Conservation (phyloP, 78 protist species). For the Emiliania huxleyi region DNA sequence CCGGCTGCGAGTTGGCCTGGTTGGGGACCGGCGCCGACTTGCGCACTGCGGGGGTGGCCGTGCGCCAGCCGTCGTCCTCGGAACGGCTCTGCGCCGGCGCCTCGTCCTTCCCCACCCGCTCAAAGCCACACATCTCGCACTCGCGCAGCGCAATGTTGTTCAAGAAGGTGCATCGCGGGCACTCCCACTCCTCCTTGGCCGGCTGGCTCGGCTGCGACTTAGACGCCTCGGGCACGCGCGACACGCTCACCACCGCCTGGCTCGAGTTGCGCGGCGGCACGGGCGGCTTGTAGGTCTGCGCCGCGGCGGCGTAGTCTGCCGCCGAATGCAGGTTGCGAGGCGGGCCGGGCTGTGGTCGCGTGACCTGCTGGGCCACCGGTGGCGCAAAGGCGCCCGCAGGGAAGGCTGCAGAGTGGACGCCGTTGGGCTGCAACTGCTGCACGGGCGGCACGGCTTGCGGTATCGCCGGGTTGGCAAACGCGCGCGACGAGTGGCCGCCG, state of each 20-base stretch:
- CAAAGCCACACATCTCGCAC: slow-evolving; percentile 26
- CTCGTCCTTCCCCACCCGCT: not conserved
- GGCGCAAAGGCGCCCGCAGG: not conserved
- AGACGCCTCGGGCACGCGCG: not conserved
- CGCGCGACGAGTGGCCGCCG: not conserved
- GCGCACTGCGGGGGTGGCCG: not conserved
- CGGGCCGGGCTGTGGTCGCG: not conserved
- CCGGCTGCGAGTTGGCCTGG: not conserved
- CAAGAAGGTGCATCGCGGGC: slow-evolving; percentile 4
- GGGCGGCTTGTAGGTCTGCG: not conserved
- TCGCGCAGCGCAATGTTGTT: not conserved
- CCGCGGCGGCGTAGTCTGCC: slow-evolving; percentile 7
- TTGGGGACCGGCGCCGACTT: not conserved
- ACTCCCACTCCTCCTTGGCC: not conserved
- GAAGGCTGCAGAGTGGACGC: not conserved
- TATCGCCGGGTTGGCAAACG: no score
- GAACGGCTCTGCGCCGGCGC: not conserved
- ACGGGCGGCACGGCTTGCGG: not conserved
- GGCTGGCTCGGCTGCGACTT: not conserved
- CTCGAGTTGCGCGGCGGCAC: not conserved
- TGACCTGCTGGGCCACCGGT: not conserved
- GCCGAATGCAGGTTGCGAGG: not conserved
- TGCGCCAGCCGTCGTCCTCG: not conserved
- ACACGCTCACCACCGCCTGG: not conserved
- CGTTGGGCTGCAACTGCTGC: not conserved